A percentile compares a stretch with the other conserved stretches of the same genome.
Evolutionary conservation across 2,329 filamentous ascomycete species (phyloP).

Genomic region (Penicillium janthinellum): DNA sequence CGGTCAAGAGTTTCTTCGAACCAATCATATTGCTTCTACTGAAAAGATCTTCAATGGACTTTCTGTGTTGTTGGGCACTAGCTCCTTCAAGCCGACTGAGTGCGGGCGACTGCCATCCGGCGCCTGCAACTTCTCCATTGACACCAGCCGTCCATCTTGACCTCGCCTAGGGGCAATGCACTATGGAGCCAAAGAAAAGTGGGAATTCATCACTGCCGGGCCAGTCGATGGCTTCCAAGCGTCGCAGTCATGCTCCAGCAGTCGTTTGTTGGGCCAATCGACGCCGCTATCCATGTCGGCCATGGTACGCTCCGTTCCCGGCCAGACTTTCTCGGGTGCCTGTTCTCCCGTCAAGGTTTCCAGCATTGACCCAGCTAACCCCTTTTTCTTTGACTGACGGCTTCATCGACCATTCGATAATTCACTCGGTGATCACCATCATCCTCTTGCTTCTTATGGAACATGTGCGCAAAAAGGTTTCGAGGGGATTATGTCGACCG

Average conservation of each 20-base stretch:
- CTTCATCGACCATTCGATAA: not conserved
- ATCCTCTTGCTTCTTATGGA: not conserved
- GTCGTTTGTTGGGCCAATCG: not conserved
- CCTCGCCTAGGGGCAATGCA: not conserved
- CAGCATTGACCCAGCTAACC: not conserved
- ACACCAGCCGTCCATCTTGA: not conserved
- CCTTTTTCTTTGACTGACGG: not conserved
- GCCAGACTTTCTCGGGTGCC: conserved; percentile 1
- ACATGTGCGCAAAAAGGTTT: not conserved
- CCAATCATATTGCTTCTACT: not conserved
- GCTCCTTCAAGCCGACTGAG: not conserved
- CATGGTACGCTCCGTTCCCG: conserved; percentile 1
- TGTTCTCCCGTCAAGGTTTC: not conserved
- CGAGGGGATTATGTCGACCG: not conserved
- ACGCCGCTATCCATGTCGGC: not conserved
- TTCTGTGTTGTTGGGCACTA: conserved; percentile 13
- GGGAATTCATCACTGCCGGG: not conserved
- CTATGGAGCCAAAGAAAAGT: not conserved
- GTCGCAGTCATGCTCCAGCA: not conserved
- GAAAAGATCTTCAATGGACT: not conserved
- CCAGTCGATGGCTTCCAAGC: not conserved
- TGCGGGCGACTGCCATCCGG: conserved; percentile 5
- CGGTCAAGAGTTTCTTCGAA: not conserved
- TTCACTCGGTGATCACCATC: not conserved
- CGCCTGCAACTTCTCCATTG: not conserved